Evolutionary conservation across 192 early-diverging fungal genomes (phyloP).

Genomic region (Dissophora globulifera): DNA sequence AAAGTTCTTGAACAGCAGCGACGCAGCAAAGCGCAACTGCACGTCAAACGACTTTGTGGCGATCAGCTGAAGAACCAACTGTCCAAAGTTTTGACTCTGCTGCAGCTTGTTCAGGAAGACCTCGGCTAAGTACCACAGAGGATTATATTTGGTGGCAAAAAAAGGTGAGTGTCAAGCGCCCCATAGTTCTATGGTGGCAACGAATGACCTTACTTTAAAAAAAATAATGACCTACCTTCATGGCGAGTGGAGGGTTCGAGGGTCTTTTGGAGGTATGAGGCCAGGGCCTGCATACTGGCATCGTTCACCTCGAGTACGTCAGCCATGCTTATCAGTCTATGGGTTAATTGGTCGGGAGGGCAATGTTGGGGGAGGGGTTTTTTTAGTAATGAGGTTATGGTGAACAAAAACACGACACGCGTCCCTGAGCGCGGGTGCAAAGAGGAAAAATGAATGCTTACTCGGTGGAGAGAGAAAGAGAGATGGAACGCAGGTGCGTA

Average conservation of each 20-base stretch:
- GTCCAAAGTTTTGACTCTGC: slow-evolving; percentile 46
- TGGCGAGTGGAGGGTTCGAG: slow-evolving; percentile 68
- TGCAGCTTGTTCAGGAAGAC: slow-evolving; percentile 25
- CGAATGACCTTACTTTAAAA: no score
- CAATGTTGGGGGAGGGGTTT: no score
- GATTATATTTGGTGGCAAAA: background rate
- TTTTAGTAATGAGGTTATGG: no score
- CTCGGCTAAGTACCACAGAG: slow-evolving; percentile 6
- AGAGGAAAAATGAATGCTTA: no score
- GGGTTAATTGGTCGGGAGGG: background rate
- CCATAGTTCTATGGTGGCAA: no score
- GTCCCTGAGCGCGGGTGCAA: no score
- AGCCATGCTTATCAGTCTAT: slow-evolving; percentile 8
- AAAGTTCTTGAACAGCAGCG: slow-evolving; percentile 97
- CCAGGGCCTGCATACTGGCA: slow-evolving; percentile 58
- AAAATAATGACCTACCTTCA: slow-evolving; percentile 53
- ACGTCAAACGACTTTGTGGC: slow-evolving; percentile 65
- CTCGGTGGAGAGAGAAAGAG: background rate
- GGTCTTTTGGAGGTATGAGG: slow-evolving; percentile 68
- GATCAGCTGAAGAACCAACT: slow-evolving; percentile 77
- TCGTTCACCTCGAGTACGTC: slow-evolving; percentile 60
- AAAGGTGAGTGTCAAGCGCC: slow-evolving; percentile 41
- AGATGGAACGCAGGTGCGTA: no score
- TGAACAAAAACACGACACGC: no score
- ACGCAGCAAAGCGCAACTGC: slow-evolving; percentile 79